Percentiles rank a stretch among this genome's conserved stretches.
Conservation (phyloP, 1,139 yeast genomes). For the Meyerozyma carpophila region DNA sequence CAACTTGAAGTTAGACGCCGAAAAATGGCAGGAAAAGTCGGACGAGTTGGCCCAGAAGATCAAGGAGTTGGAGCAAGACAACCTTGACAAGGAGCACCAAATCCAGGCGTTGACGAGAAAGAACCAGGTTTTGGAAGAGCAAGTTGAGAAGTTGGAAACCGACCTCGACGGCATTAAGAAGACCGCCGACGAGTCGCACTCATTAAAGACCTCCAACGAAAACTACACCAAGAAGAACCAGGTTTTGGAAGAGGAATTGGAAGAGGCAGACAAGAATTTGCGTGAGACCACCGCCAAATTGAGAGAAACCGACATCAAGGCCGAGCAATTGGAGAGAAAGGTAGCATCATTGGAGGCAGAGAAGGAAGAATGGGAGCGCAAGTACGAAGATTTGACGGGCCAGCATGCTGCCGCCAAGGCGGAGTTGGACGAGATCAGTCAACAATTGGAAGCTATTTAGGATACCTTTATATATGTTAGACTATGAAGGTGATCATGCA, state of each 20-base stretch:
- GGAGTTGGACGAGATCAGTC: conserved; percentile 90
- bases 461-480: not conserved
- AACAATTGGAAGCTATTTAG: conserved; percentile 84
- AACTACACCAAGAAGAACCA: conserved; percentile 89
- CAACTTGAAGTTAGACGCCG: conserved; percentile 90
- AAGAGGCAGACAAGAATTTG: conserved; percentile 85
- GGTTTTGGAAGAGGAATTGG: conserved; percentile 90
- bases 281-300: conserved; percentile 91
- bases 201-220: conserved; percentile 84
- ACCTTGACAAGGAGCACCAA: conserved; percentile 89
- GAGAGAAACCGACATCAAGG: conserved; percentile 94
- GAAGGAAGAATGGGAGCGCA: conserved; percentile 88
- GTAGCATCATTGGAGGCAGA: conserved; percentile 89
- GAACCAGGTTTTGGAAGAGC: conserved; percentile 84
- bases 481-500: not conserved
- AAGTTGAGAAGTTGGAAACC: conserved; percentile 82
- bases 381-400: conserved; percentile 81
- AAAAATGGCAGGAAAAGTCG: conserved; percentile 94
- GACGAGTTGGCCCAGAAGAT: conserved; percentile 78
- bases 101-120: conserved; percentile 89
- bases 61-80: conserved; percentile 89
- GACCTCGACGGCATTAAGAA: conserved; percentile 79
- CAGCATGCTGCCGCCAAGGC: conserved; percentile 80
- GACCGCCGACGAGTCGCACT: conserved; percentile 89
- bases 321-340: conserved; percentile 94